Conservation (phyloP, 129 eudicot genomes). For the Tagetes patula region DNA sequence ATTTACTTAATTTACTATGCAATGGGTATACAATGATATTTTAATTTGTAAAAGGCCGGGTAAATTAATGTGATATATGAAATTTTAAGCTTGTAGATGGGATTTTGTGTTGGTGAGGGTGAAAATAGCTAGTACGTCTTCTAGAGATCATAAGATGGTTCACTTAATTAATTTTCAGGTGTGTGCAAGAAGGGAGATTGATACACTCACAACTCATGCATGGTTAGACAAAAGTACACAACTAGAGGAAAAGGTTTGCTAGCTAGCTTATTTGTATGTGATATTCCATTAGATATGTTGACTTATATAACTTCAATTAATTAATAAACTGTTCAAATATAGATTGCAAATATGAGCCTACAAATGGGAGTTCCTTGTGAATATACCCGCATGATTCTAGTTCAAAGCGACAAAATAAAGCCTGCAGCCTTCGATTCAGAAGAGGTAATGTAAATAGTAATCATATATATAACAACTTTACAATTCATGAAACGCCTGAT, state of each 20-base stretch:
- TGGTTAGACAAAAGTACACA: slow-evolving; percentile 68
- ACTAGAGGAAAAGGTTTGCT: slow-evolving; percentile 66
- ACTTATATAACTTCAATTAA: no score
- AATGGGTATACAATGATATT: background rate
- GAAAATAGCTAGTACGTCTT: background rate
- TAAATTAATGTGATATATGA: background rate
- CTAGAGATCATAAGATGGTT: background rate
- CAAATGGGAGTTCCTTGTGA: slow-evolving; percentile 75
- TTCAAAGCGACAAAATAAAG: slow-evolving; percentile 48
- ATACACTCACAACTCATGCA: slow-evolving; percentile 67
- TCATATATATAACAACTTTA: background rate
- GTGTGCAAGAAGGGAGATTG: slow-evolving; percentile 65
- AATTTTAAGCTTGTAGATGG: background rate
- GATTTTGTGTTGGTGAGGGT: background rate
- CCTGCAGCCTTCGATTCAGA: slow-evolving; percentile 35
- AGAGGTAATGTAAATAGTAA: slow-evolving; percentile 38
- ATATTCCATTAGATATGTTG: background rate
- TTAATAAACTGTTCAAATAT: no score
- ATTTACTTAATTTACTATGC: background rate
- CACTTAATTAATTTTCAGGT: slow-evolving; percentile 40
- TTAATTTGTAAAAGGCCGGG: background rate
- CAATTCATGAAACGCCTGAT: background rate
- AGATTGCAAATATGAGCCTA: slow-evolving; percentile 76
- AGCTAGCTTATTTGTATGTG: slow-evolving; percentile 34
- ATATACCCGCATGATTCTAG: slow-evolving; percentile 57